phyloP scores from a whole-genome alignment of 495 filamentous ascomycete species.

The Chaetomidium leptoderma region DNA sequence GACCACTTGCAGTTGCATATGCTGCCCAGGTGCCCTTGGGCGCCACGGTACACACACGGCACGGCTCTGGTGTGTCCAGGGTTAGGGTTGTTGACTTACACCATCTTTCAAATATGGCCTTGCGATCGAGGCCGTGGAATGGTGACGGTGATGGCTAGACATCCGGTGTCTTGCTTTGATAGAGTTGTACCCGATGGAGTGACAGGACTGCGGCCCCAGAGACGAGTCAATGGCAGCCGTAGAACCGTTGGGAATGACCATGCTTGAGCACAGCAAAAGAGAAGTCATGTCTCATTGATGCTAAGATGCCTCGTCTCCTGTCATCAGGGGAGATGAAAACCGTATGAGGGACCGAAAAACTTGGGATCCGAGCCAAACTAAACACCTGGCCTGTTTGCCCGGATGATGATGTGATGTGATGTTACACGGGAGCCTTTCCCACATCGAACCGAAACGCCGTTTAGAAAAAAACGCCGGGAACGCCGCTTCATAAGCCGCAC shows the following conservation, averaged over 20 bases:
- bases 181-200: background rate
- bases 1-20: too few species aligned
- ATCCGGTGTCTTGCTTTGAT: background rate
- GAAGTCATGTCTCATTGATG: slow-evolving; percentile 12
- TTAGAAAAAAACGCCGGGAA: background rate
- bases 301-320: background rate
- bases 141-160: background rate
- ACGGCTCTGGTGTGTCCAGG: background rate
- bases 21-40: too few species aligned
- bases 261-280: background rate
- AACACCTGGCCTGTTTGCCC: slow-evolving; percentile 8
- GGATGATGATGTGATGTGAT: background rate
- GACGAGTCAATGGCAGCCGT: background rate
- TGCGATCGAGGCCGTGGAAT: too few species aligned
- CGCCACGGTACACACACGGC: too few species aligned
- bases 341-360: background rate
- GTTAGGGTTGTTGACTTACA: slow-evolving; percentile 1
- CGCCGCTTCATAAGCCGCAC: slow-evolving; percentile 3
- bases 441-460: background rate
- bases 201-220: background rate
- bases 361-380: background rate
- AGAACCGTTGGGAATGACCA: background rate
- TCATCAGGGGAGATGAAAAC: background rate
- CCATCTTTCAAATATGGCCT: too few species aligned
- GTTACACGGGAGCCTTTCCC: background rate